These are phyloP conservation scores for Ophiostoma quercus DNA, from an alignment of 2,329 filamentous ascomycete species.

Conservation along the genomic window DNA sequence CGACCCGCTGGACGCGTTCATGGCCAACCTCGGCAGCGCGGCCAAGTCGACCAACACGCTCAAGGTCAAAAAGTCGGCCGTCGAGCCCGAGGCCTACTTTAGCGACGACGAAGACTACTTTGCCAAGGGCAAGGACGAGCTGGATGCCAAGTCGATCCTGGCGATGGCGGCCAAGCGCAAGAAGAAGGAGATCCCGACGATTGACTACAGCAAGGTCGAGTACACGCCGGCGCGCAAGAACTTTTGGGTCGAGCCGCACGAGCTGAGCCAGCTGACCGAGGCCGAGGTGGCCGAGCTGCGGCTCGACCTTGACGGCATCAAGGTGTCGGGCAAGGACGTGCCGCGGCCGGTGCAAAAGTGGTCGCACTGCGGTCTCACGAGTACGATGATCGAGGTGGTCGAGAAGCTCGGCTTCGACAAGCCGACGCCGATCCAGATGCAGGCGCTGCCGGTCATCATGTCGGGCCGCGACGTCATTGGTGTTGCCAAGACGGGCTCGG, in stretches of 20 bases:
- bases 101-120: conserved; percentile 76
- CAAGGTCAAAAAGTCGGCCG: conserved; percentile 50
- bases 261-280: conserved; percentile 76
- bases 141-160: conserved; percentile 45
- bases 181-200: conserved; percentile 88
- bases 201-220: conserved; percentile 82
- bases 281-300: conserved; percentile 77
- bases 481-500: conserved; percentile 94
- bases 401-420: conserved; percentile 75
- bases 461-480: conserved; percentile 92
- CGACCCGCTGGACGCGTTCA: conserved; percentile 95
- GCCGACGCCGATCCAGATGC: conserved; percentile 90
- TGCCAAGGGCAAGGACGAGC: conserved; percentile 45
- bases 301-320: conserved; percentile 89
- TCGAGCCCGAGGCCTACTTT: conserved; percentile 74
- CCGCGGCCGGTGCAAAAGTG: conserved; percentile 94
- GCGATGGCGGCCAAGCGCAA: conserved; percentile 63
- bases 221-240: conserved; percentile 85
- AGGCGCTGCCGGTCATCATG: conserved; percentile 92
- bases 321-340: conserved; percentile 79
- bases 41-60: conserved; percentile 31
- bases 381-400: conserved; percentile 82
- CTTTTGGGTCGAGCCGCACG: conserved; percentile 88
- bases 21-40: conserved; percentile 63
- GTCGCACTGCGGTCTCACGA: conserved; percentile 88